Conservation (phyloP, 2,329 filamentous ascomycete genomes). For the Dothideomycetidae sp. region DNA sequence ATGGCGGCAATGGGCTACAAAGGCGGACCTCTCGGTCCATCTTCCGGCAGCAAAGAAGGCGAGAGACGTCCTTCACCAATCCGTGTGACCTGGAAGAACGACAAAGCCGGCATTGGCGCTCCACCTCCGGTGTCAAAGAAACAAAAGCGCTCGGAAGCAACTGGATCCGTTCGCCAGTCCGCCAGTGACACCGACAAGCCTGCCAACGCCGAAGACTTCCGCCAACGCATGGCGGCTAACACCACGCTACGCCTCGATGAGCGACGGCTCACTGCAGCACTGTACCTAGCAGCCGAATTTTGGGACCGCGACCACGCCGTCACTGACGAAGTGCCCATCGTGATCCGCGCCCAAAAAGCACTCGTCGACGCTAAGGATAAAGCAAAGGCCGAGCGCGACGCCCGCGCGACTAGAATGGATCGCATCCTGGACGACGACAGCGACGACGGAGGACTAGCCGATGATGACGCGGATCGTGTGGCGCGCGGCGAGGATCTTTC, state of each 20-base stretch:
- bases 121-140: background rate
- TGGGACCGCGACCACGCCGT: constrained; percentile 10
- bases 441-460: constrained; percentile 16
- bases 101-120: background rate
- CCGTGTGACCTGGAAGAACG: background rate
- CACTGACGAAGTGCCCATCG: constrained; percentile 15
- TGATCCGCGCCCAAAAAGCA: constrained; percentile 10
- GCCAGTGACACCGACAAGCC: background rate
- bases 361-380: constrained; percentile 10
- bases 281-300: constrained; percentile 38
- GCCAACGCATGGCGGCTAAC: constrained; percentile 56
- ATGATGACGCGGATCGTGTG: constrained; percentile 7
- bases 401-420: constrained; percentile 37
- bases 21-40: constrained; percentile 55
- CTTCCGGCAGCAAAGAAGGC: constrained; percentile 14
- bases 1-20: constrained; percentile 94
- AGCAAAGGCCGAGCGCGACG: constrained; percentile 20
- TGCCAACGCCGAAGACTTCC: constrained; percentile 46
- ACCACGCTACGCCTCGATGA: constrained; percentile 55
- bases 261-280: constrained; percentile 55
- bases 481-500: constrained; percentile 13
- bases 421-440: constrained; percentile 46
- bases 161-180: background rate
- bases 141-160: background rate
- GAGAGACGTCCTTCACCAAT: background rate